A percentile compares a stretch with the other conserved stretches of the same genome.
Evolutionary conservation across 345 rosid species (phyloP).

Genomic region (Fremontodendron californicum): DNA sequence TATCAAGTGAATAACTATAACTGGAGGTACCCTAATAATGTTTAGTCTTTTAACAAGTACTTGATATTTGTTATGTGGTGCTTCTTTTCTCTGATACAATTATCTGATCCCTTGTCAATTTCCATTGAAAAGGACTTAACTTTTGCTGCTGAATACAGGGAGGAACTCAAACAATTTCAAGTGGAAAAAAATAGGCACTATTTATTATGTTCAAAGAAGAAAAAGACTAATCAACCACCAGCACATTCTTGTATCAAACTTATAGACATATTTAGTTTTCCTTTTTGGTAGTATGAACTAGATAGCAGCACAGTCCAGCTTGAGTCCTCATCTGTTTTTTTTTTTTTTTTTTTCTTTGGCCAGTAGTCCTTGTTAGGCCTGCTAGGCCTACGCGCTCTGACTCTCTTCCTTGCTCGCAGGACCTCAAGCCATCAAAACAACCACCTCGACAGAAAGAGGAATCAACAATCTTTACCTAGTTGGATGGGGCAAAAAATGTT

Average conservation of each 20-base stretch:
- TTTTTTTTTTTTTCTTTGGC: no score
- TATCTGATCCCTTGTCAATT: background rate
- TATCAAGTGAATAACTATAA: no score
- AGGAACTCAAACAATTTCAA: background rate
- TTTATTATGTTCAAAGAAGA: background rate
- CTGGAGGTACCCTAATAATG: no score
- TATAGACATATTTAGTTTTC: background rate
- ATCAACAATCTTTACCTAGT: no score
- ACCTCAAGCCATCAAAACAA: no score
- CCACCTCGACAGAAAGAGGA: no score
- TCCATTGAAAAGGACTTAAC: background rate
- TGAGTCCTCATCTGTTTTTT: background rate
- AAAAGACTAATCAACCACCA: slow-evolving; percentile 1
- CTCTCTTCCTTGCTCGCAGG: no score
- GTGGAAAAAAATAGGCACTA: background rate
- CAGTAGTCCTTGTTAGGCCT: no score
- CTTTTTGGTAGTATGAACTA: background rate
- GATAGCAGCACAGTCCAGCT: background rate
- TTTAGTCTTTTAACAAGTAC: no score
- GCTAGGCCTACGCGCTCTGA: no score
- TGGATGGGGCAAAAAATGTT: background rate
- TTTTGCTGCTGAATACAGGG: background rate
- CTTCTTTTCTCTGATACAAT: background rate
- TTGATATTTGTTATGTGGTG: background rate
- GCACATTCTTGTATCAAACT: background rate